Percentiles rank a stretch among this genome's conserved stretches.
phyloP scores from a whole-genome alignment of 352 stramenopile species.

The Phytophthora hibernalis region DNA sequence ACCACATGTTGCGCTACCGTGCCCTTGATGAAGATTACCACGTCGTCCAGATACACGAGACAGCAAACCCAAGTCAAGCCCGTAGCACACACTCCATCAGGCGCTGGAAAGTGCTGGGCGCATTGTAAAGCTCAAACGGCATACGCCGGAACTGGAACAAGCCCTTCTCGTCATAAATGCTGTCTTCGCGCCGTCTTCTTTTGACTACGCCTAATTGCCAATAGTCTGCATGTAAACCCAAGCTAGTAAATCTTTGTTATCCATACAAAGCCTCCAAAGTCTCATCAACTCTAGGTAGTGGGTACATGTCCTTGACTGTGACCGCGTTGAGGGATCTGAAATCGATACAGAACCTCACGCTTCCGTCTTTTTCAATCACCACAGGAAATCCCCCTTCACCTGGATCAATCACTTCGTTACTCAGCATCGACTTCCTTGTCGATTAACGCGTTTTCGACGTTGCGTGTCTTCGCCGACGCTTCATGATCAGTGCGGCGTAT shows the following conservation, averaged over 20 bases:
- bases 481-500: constrained; percentile 14
- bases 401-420: background rate
- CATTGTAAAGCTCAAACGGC: constrained; percentile 25
- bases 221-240: constrained; percentile 22
- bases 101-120: background rate
- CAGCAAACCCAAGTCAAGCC: constrained; percentile 26
- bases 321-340: no score
- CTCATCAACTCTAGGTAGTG: constrained; percentile 25
- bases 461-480: background rate
- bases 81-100: constrained; percentile 35
- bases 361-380: no score
- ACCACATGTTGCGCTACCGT: constrained; percentile 16
- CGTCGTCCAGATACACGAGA: constrained; percentile 33
- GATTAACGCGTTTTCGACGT: constrained; percentile 11
- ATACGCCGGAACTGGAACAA: constrained; percentile 24
- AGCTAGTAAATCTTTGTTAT: constrained; percentile 5
- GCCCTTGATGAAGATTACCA: constrained; percentile 29
- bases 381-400: constrained; percentile 10
- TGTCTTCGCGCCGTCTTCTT: constrained; percentile 23
- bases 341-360: no score
- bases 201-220: constrained; percentile 10
- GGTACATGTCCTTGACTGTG: no score
- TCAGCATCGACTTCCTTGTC: constrained; percentile 16
- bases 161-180: constrained; percentile 16
- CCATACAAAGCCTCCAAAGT: constrained; percentile 19